Evolutionary conservation across 108 stramenopile genomes (phyloP), one percentile per base, ranked within the genome.

Genomic region (Cylindrotheca closterium): DNA sequence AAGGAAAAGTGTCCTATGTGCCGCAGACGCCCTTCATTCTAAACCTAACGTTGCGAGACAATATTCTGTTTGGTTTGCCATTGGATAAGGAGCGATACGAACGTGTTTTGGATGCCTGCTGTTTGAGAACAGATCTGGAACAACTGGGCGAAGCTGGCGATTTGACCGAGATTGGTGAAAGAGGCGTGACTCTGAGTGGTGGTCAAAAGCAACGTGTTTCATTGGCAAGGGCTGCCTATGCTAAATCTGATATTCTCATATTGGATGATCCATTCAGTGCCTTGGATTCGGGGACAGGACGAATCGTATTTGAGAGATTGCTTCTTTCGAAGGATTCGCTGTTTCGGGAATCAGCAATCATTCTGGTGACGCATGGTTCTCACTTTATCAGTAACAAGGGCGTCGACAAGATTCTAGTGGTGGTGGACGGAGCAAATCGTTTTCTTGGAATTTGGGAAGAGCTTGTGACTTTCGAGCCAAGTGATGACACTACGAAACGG

Each of bases 231-330:
- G 88, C 85, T 18, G 87, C 89, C n/a, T 97, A 97, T 74, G 77
- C 92, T 45, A 59, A 80, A 30, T 85, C 92, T 0, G 76, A 85
- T 51, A 30, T 97, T 5, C 60, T 78, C 0, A 45, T 96, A 2
- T 81, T 96, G 23, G 98, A 98, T 61, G 98, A 98, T 71, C 94
- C 94, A 21, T 71, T 98, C 45, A 80, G 83, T 29, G 98, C 98
- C 4, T 65, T 98, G 47, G 98, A 98, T 81, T 79, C 93, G 5
- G 76, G 83, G n/a, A 95, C 95, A 17, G 88, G 77, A 5, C 77
- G 78, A 32, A 47, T 49, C 2, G 76, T 96, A 32, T 96, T 98
- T 63, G 87, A 96, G 30, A 62, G 75, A 27, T 55, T 95, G 33
- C 74, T 89, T 42, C 63, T 81, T 23, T 69, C 70, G 0, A 63